Percentiles rank a stretch among this genome's conserved stretches.
phyloP scores from a whole-genome alignment of 768 basidiomycete species.

The Tylopilus subfusipes region DNA sequence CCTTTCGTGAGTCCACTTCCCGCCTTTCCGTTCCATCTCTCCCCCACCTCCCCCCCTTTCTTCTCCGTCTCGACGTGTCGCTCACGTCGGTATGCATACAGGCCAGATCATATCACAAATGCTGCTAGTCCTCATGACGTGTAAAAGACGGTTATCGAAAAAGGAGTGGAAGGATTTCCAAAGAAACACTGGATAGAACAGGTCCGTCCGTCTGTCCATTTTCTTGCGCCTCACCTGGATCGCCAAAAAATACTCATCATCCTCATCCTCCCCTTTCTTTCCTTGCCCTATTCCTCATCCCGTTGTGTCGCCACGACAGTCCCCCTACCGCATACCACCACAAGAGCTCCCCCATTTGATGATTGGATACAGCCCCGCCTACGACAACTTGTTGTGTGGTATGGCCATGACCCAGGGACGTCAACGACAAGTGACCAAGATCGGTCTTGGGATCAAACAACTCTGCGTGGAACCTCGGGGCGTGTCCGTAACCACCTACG shows the following conservation, averaged over 20 bases:
- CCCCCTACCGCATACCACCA: slow-evolving; percentile 57
- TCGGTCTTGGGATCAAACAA: slow-evolving; percentile 74
- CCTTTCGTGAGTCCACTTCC: slow-evolving; percentile 40
- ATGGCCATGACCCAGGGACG: slow-evolving; percentile 84
- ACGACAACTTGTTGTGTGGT: slow-evolving; percentile 64
- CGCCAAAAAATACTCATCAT: slow-evolving; percentile 1
- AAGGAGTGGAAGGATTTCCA: slow-evolving; percentile 66
- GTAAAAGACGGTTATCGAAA: slow-evolving; percentile 74
- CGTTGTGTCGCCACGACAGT: slow-evolving; percentile 28
- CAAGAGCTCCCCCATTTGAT: slow-evolving; percentile 67
- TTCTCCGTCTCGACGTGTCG: background rate
- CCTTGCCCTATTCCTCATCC: background rate
- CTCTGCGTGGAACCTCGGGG: slow-evolving; percentile 60
- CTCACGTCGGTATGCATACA: slow-evolving; percentile 24
- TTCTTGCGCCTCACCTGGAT: background rate
- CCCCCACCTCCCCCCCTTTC: background rate
- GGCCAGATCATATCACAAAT: slow-evolving; percentile 73
- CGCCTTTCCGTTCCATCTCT: background rate
- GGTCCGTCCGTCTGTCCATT: slow-evolving; percentile 34
- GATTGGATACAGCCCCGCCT: slow-evolving; percentile 76
- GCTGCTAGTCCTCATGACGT: slow-evolving; percentile 81
- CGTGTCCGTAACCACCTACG: slow-evolving; percentile 55
- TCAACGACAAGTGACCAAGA: slow-evolving; percentile 71
- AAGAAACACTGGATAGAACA: slow-evolving; percentile 82
- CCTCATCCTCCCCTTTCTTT: background rate